phyloP scores from a whole-genome alignment of 768 basidiomycete species.

The Megacollybia marginata region DNA sequence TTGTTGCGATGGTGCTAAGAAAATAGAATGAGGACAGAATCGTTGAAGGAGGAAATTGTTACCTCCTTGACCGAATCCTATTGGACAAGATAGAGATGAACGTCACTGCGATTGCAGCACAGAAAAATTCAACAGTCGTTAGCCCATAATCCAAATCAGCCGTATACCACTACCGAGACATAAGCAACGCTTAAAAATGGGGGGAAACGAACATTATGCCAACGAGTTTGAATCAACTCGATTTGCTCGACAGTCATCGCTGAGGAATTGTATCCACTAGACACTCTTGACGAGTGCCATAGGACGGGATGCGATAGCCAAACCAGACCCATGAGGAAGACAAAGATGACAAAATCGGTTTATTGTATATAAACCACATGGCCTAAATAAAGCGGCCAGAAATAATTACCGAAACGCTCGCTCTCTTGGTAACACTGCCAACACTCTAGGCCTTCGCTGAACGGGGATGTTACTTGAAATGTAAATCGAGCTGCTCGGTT shows the following conservation, averaged over 20 bases:
- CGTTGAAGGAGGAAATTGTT: neutral
- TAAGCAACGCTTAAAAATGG: neutral
- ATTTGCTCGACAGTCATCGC: slow-evolving; percentile 15
- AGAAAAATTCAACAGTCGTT: slow-evolving; percentile 22
- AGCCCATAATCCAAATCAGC: slow-evolving; percentile 25
- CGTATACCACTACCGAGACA: slow-evolving; percentile 16
- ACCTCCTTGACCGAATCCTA: slow-evolving; percentile 5
- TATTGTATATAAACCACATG: neutral
- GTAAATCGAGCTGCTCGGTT: neutral
- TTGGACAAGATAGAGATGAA: slow-evolving; percentile 7
- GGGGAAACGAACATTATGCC: slow-evolving; percentile 17
- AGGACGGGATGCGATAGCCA: slow-evolving; percentile 19
- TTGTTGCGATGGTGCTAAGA: too few species aligned
- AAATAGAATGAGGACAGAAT: too few species aligned
- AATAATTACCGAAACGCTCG: neutral
- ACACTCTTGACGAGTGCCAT: slow-evolving; percentile 19
- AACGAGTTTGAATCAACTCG: slow-evolving; percentile 12
- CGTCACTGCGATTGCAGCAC: slow-evolving; percentile 14
- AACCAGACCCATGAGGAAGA: slow-evolving; percentile 14
- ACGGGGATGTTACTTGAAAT: too few species aligned
- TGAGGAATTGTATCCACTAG: slow-evolving; percentile 13
- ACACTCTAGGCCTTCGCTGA: too few species aligned
- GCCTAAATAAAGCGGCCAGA: neutral
- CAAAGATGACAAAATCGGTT: neutral
- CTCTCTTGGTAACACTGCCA: too few species aligned